Evolutionary conservation across 2,329 filamentous ascomycete species (phyloP).

Genomic region (Cladorrhinum sp.): DNA sequence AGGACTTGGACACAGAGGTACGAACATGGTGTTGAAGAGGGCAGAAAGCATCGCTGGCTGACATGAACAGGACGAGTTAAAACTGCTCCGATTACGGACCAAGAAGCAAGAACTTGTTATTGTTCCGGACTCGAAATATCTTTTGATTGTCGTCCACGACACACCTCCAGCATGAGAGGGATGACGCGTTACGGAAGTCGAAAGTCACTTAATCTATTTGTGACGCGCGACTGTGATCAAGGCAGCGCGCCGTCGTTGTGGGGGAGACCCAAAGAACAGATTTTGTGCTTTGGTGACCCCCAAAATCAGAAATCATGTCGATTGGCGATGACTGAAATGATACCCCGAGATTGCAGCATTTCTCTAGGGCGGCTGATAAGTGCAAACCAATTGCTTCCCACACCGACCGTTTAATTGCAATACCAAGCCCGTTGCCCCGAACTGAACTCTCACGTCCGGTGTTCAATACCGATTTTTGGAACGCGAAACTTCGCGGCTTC

Average conservation of each 20-base stretch:
- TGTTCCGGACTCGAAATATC: conserved; percentile 74
- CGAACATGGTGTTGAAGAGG: conserved; percentile 2
- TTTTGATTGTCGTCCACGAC: conserved; percentile 77
- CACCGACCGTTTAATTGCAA: background rate
- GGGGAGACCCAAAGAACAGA: background rate
- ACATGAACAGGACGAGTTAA: conserved; percentile 64
- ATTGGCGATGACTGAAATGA: conserved; percentile 21
- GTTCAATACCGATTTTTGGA: background rate
- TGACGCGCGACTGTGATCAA: background rate
- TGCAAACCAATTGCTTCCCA: background rate
- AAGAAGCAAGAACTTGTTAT: conserved; percentile 83
- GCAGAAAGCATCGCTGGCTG: conserved; percentile 10
- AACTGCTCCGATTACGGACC: conserved; percentile 72
- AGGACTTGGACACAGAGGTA: conserved; percentile 70
- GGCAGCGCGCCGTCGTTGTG: background rate
- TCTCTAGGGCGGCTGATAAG: conserved; percentile 22
- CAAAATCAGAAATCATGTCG: background rate
- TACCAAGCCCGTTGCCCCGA: background rate
- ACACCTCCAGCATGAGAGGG: conserved; percentile 39
- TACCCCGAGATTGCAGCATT: conserved; percentile 25
- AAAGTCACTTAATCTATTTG: conserved; percentile 12
- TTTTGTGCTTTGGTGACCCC: background rate
- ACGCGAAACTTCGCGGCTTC: background rate
- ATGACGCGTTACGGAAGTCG: background rate
- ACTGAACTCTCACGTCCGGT: background rate